Base-by-base conservation (phyloP, 495 filamentous ascomycete species). In the Hypoxylon trugodes region DNA sequence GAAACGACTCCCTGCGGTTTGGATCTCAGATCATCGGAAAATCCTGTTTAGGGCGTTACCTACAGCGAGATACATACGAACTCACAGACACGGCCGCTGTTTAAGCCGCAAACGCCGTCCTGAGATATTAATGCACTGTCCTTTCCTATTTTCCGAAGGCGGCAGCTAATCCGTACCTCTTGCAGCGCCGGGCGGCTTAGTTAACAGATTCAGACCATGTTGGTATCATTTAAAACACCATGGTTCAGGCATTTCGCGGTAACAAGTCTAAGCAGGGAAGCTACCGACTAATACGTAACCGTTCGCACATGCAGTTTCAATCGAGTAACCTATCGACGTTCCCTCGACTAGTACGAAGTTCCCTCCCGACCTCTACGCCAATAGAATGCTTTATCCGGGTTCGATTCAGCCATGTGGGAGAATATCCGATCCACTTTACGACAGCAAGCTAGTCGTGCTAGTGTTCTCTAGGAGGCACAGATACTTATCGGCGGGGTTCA, bases 11-110 rank as follows among this genome's bases (percentile, higher is more conserved):
- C 52, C 40, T 67, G 63, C 41, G 36, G 59, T 53, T 33, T 32
- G 56, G 48, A 58, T 62, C 64, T 45, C 50, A 53, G 64, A 62
- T 48, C 24, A 58, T 62, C 58, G 64, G 58, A 50, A 67, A 67
- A 59, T 66, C 57, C 26, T 66, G 45, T 52, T 57, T 42, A 42
- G 18, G 50, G 12, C 12, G 25, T 53, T 22, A 33, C 54, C 41
- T 35, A 38, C 53, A 15, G 43, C 38, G 48, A 58, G 35, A 48
- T 35, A 40, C 36, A 35, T 49, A 37, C 26, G 38, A 42, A 36
- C 22, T 46, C 21, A n/a, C 21, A 16, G n/a, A 16, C 15, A 38
- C 45, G 15, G n/a, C 19, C 25, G 47, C 9, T 25, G n/a, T 42
- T 51, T 59, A 49, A 56, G 62, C 56, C 55, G 35, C 55, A 59